Evolutionary conservation across 2,329 filamentous ascomycete genomes (phyloP), one percentile per base, ranked within the genome.

Genomic region (Cyclaneusma minus): DNA sequence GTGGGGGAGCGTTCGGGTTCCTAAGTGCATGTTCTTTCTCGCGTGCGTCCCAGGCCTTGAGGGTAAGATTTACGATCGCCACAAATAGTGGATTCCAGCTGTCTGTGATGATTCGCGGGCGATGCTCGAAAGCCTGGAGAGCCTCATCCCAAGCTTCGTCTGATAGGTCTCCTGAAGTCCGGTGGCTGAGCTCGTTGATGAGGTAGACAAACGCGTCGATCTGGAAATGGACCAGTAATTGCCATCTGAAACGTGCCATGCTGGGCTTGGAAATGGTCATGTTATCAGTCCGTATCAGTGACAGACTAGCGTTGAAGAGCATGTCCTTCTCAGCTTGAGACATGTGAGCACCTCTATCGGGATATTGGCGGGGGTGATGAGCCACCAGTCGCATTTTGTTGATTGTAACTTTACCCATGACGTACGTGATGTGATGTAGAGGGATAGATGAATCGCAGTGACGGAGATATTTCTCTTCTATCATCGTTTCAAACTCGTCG

Each of bases 371-470:
- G 14, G 44, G 43, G 35, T 49, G 45, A 24, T 45, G 40, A 7
- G 41, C 45, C 36, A 46, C 46, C 7, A 50, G 37, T 27, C 40
- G 39, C 35, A 48, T 40, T 7, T 40, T 44, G 21, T 39, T 40
- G 5, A 47, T 38, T 16, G 42, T 39, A 2, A 38, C 39, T 27
- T 36, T 44, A 2, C 40, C 38, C 6, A 45, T 29, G 24, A 40
- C 39, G 13, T 40, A 39, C 3, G 37, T 34, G 4, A 48, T 14
- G 28, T 38, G 16, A 30, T 60, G 55, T 3, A 56, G 26, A 0
- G 55, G 54, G 11, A 50, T 48, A 3, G 49, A 42, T 3, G 54
- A 45, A 35, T 60, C 54, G 33, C 53, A 56, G 29, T 52, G 52
- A 7, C 48, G 40, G 2, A 58, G 33, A 24, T 47, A 59, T 22